Conservation (phyloP, 371 early-diverging fungal species). For the Saksenaea vasiformis region DNA sequence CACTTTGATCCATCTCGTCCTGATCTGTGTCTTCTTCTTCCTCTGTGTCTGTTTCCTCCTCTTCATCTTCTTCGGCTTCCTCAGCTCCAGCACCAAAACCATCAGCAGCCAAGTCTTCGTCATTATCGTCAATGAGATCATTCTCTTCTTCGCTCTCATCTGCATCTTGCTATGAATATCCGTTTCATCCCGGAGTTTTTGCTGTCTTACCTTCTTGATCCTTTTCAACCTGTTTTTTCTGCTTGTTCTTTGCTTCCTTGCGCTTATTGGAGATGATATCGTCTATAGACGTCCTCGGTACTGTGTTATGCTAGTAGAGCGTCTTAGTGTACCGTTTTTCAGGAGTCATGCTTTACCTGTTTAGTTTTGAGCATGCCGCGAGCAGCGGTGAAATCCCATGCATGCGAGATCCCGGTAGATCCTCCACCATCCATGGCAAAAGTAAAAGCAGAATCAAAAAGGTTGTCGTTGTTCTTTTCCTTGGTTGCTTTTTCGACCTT, state of each 20-base stretch:
- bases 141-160: slow-evolving; percentile 42
- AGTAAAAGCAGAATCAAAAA: slow-evolving; percentile 69
- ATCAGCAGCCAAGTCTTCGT: slow-evolving; percentile 54
- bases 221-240: slow-evolving; percentile 33
- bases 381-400: slow-evolving; percentile 86
- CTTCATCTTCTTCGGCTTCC: slow-evolving; percentile 44
- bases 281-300: slow-evolving; percentile 55
- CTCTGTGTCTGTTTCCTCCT: slow-evolving; percentile 27
- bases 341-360: slow-evolving; percentile 28
- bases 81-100: slow-evolving; percentile 62
- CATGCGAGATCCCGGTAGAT: slow-evolving; percentile 53
- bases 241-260: slow-evolving; percentile 36
- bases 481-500: slow-evolving; percentile 37
- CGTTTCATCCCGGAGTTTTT: neutral
- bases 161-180: slow-evolving; percentile 20
- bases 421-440: slow-evolving; percentile 78
- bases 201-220: slow-evolving; percentile 26
- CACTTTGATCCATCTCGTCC: slow-evolving; percentile 29
- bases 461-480: slow-evolving; percentile 37
- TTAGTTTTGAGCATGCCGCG: slow-evolving; percentile 70
- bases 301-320: slow-evolving; percentile 12
- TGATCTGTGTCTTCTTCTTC: slow-evolving; percentile 25
- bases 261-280: slow-evolving; percentile 74
- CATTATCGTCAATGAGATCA: slow-evolving; percentile 36
- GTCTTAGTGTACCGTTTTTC: neutral